Evolutionary conservation across 2,329 filamentous ascomycete species (phyloP), one percentile per base, ranked within the genome.

Genomic region (Trichoderma hamatum): DNA sequence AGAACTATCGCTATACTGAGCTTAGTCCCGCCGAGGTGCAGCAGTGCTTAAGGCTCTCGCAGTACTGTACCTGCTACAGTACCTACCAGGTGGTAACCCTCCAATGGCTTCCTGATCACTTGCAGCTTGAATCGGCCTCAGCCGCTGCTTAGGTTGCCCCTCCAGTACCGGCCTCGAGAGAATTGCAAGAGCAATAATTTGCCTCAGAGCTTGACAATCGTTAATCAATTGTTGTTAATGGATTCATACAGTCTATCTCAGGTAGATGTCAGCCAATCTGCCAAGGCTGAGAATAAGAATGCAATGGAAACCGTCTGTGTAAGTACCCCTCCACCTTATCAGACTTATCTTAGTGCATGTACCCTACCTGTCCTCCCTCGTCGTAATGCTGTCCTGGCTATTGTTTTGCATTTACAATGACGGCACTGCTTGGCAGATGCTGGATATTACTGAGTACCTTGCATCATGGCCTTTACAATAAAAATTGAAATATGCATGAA

Each of bases 371-470:
- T 30, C 30, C 30, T 30, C 30, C 30, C 30, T 30, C 30, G 14
- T 19, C 5, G 2, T 16, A 43, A 43, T 43, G 16, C 39, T 43
- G 19, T 9, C 19, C 16, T 19, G 3, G 19, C 6, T 43, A 43
- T 43, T 43, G 16, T 43, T 43, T 7, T 19, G 3, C 19, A 43
- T 10, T 9, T n/a, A 43, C 19, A n/a, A n/a, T 43, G n/a, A n/a
- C n/a, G n/a, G 16, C 16, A 19, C n/a, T n/a, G 3, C 39, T 3
- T 7, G n/a, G 7, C 0, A n/a, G 2, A 19, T 5, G 2, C 19
- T 43, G 19, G 19, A n/a, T 19, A n/a, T 19, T 9, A 43, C n/a
- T 10, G 30, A 30, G 9, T 30, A 30, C 1, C 19, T 19, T 43
- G 19, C 19, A 7, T 4, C 39, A 43, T 3, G 19, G 3, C 6